phyloP scores from a whole-genome alignment of 805 yeast species.

The Saccharomyces paradoxus region DNA sequence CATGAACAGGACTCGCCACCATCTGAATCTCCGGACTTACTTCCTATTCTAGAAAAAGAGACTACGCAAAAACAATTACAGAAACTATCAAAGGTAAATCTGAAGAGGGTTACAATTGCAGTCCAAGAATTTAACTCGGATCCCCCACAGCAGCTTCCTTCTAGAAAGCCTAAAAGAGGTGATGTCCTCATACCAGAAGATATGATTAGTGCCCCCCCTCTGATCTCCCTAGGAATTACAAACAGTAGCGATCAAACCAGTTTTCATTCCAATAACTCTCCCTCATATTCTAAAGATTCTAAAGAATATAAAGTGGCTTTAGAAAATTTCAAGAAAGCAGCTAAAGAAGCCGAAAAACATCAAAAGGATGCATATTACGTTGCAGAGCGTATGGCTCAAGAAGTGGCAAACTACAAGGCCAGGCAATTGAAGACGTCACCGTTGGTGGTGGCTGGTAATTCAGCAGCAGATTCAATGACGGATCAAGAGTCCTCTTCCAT shows the following conservation, averaged over 20 bases:
- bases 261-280: constrained; percentile 18
- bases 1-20: background rate
- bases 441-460: constrained; percentile 31
- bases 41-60: background rate
- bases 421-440: background rate
- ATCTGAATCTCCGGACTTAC: background rate
- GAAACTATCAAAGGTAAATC: constrained; percentile 20
- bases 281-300: constrained; percentile 28
- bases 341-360: constrained; percentile 58
- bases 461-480: constrained; percentile 25
- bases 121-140: constrained; percentile 63
- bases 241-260: constrained; percentile 8
- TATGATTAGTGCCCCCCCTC: constrained; percentile 47
- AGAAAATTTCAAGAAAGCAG: constrained; percentile 48
- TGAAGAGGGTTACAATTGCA: constrained; percentile 70
- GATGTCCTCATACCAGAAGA: constrained; percentile 69
- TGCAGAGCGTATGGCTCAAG: constrained; percentile 62
- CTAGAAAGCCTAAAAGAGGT: constrained; percentile 73
- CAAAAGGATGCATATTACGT: constrained; percentile 69
- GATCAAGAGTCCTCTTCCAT: constrained; percentile 2
- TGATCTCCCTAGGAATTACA: constrained; percentile 63
- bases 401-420: constrained; percentile 43
- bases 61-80: background rate
- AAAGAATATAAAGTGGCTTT: constrained; percentile 47
- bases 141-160: constrained; percentile 93